Evolutionary conservation across 345 rosid species (phyloP).

Genomic region (Camelina hispida): DNA sequence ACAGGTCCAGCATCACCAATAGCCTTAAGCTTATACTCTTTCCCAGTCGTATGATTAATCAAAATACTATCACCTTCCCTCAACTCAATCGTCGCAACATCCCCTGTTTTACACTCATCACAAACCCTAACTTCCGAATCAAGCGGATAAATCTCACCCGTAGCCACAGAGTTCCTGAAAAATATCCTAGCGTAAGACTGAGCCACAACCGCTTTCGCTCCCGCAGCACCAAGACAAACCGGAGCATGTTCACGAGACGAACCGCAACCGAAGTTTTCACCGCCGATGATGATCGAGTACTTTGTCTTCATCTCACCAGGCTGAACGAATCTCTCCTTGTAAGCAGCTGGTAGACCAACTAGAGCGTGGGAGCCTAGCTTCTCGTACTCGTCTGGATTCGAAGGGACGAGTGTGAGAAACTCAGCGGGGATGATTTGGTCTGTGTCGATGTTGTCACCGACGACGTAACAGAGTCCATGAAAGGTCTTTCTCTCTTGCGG

Average conservation of each 20-base stretch:
- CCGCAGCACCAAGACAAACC: slow-evolving; percentile 90
- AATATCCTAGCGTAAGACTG: slow-evolving; percentile 90
- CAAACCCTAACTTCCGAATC: slow-evolving; percentile 83
- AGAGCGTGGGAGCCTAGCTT: slow-evolving; percentile 88
- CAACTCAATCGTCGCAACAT: slow-evolving; percentile 71
- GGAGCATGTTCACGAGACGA: slow-evolving; percentile 98
- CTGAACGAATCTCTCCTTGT: slow-evolving; percentile 68
- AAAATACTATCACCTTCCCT: slow-evolving; percentile 62
- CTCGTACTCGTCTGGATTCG: slow-evolving; percentile 81
- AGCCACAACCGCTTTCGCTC: slow-evolving; percentile 78
- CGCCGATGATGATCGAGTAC: slow-evolving; percentile 73
- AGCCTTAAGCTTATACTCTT: slow-evolving; percentile 75
- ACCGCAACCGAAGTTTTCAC: slow-evolving; percentile 94
- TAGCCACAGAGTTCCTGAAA: slow-evolving; percentile 87
- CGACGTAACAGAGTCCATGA: slow-evolving; percentile 91
- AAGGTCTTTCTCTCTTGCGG: slow-evolving; percentile 50
- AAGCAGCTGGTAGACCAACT: slow-evolving; percentile 72
- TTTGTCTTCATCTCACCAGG: slow-evolving; percentile 61
- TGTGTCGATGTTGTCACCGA: slow-evolving; percentile 95
- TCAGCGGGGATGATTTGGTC: slow-evolving; percentile 97
- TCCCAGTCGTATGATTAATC: slow-evolving; percentile 86
- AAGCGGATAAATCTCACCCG: slow-evolving; percentile 81
- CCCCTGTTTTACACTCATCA: slow-evolving; percentile 88
- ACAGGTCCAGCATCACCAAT: slow-evolving; percentile 96
- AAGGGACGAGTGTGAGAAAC: slow-evolving; percentile 84